Base-by-base conservation (phyloP, 768 basidiomycete species). In the Tricholoma hemisulphureum region DNA sequence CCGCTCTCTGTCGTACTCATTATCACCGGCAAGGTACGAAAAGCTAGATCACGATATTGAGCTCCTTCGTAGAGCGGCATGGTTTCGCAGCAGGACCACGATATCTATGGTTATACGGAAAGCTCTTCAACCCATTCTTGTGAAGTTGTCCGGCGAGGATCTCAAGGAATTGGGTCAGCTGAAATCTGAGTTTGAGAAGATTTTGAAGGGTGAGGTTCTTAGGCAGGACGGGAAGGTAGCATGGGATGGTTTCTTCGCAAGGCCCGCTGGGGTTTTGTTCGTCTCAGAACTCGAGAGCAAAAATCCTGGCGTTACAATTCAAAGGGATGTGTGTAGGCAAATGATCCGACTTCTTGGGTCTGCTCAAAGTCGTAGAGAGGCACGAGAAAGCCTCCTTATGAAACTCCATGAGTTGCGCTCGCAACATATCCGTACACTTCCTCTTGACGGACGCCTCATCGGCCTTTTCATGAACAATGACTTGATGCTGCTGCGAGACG, bases 171-270 rank as follows among this genome's bases (percentile, higher is more conserved):
- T 93, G 2, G 81, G 82, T 0, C 69, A 67, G 37, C 76, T 89
- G 53, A 91, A 89, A 63, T 67, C 73, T 2, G 77, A 84, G 59
- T 77, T 90, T 20, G 87, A 89, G 64, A 75, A 75, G n/a, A 72
- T 87, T 10, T 65, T 87, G 0, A 80, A 77, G 2, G 89, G 90
- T 1, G 86, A 91, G 60, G 71, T 79, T 2, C 67, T 89, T 31
- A 75, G 70, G 24, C 63, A 80, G 16, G 77, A 83, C 45, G 82
- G 79, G 26, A 79, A 80, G 37, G 71, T 77, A 1, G 71, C 81
- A 7, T 93, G 89, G 89, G 86, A 91, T 58, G 72, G 76, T 3
- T 91, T 83, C 69, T 86, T 93, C 58, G 65, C 65, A 20, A 60
- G 74, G 4, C 57, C 62, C 0, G 69, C 69, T 6, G 88, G 88